Evolutionary conservation across 2,329 filamentous ascomycete genomes (phyloP).

Genomic region (Penicillium sp.): DNA sequence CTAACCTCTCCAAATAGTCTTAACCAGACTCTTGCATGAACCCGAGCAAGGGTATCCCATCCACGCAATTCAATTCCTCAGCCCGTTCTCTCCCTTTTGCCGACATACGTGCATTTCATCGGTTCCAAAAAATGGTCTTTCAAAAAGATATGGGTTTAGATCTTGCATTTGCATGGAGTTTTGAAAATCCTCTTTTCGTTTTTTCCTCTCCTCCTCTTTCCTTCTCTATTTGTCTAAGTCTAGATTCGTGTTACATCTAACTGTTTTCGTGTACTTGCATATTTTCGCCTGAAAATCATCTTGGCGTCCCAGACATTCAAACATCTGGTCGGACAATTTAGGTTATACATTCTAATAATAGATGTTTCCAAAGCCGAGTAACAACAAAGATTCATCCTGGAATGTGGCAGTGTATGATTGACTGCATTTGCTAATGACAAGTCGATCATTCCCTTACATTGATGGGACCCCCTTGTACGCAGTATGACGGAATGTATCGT

Average conservation of each 20-base stretch:
- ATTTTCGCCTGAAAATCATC: not conserved
- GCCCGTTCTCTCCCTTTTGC: conserved; percentile 2
- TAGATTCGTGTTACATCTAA: not conserved
- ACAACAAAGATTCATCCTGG: no score
- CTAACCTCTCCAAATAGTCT: not conserved
- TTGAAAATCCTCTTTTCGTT: not conserved
- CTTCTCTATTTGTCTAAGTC: not conserved
- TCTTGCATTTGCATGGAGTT: conserved; percentile 17
- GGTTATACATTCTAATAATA: no score
- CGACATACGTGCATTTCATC: conserved; percentile 16
- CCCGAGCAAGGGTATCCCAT: conserved; percentile 13
- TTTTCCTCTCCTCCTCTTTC: not conserved
- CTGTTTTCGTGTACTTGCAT: not conserved
- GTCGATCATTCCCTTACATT: conserved; percentile 1
- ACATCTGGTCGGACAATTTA: not conserved
- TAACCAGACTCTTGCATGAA: conserved; percentile 8
- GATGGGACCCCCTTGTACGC: conserved; percentile 3
- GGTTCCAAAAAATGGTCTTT: conserved; percentile 10
- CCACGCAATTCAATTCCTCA: conserved; percentile 1
- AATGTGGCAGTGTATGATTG: no score
- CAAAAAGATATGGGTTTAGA: conserved; percentile 9
- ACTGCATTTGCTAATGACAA: not conserved
- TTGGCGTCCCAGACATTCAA: not conserved
- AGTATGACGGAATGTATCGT: not conserved
- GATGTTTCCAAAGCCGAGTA: no score